Evolutionary conservation across 768 basidiomycete species (phyloP).

Genomic region (Pisolithus microcarpus): DNA sequence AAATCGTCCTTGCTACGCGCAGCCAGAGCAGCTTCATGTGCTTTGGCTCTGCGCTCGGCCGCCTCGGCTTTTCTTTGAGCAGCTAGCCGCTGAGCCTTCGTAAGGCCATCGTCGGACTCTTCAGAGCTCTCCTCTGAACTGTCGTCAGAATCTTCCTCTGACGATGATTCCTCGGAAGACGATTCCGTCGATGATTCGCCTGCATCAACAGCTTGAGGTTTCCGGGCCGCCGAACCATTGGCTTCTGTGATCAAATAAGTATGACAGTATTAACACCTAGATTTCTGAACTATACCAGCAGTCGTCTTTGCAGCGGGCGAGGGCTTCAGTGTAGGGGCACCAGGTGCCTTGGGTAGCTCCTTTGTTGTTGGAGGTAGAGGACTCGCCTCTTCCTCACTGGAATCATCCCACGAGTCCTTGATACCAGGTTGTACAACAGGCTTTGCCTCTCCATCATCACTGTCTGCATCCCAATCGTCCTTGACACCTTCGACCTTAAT

Average conservation of each 20-base stretch:
- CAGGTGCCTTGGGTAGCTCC: background rate
- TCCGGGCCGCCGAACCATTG: slow-evolving; percentile 5
- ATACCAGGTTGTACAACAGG: slow-evolving; percentile 25
- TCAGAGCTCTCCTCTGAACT: slow-evolving; percentile 36
- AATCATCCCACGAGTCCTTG: slow-evolving; percentile 66
- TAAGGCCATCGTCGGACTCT: slow-evolving; percentile 59
- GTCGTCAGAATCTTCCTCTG: slow-evolving; percentile 44
- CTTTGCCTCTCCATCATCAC: slow-evolving; percentile 33
- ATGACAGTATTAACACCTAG: background rate
- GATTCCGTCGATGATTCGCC: slow-evolving; percentile 27
- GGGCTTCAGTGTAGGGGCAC: background rate
- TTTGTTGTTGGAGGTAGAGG: slow-evolving; percentile 6
- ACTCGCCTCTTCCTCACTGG: slow-evolving; percentile 46
- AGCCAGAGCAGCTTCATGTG: slow-evolving; percentile 79
- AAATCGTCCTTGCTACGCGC: slow-evolving; percentile 84
- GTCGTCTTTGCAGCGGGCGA: slow-evolving; percentile 9
- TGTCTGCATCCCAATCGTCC: slow-evolving; percentile 50
- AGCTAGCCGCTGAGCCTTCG: slow-evolving; percentile 56
- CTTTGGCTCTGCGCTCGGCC: slow-evolving; percentile 70
- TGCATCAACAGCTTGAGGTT: slow-evolving; percentile 9
- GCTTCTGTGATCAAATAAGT: background rate
- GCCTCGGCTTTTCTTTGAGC: slow-evolving; percentile 77
- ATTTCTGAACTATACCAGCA: background rate
- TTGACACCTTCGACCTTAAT: slow-evolving; percentile 28
- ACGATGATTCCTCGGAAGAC: slow-evolving; percentile 37